Evolutionary conservation across 2,329 filamentous ascomycete species (phyloP).

Genomic region (Beauveria scarabaeidicola): DNA sequence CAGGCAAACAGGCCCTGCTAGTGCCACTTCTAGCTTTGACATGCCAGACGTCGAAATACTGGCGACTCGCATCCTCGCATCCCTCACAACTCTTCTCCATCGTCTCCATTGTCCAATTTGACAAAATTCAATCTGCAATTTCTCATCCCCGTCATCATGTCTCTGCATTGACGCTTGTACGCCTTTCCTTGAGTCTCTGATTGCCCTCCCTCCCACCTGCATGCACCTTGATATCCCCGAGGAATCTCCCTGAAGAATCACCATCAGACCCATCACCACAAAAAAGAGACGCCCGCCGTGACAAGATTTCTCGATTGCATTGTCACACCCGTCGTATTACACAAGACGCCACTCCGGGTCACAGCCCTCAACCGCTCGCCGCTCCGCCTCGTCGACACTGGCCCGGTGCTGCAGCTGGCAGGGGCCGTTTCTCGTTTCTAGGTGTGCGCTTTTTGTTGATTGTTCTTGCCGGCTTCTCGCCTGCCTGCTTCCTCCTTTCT

Average conservation of each 20-base stretch:
- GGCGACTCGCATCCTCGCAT: neutral
- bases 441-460: neutral
- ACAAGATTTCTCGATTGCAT: neutral
- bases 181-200: neutral
- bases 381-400: neutral
- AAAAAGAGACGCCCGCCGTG: neutral
- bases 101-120: neutral
- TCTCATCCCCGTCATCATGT: neutral
- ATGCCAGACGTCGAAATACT: neutral
- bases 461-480: neutral
- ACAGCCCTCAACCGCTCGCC: neutral
- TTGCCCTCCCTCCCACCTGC: neutral
- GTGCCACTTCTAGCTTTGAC: neutral
- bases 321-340: constrained; percentile 3
- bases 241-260: neutral
- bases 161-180: neutral
- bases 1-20: neutral
- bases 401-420: constrained; percentile 12
- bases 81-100: neutral
- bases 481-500: too few relatives aligned
- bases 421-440: constrained; percentile 3
- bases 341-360: constrained; percentile 1
- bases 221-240: constrained; percentile 7
- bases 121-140: neutral
- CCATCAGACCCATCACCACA: neutral